Base-by-base conservation (phyloP, 495 filamentous ascomycete species). In the Penicillium crystallinum region DNA sequence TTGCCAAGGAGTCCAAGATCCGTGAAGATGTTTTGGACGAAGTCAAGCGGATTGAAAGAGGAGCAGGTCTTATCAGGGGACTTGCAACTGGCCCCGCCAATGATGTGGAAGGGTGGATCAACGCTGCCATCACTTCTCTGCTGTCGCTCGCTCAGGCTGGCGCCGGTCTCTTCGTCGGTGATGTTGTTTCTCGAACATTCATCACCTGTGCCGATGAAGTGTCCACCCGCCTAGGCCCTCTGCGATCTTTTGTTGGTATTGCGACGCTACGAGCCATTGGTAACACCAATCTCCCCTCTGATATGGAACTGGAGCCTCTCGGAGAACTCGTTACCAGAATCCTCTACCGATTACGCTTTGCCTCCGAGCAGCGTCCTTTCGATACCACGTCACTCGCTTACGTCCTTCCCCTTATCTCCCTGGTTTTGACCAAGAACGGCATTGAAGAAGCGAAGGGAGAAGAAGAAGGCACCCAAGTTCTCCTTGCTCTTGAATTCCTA, bases 321-420 rank as follows among this genome's bases (percentile, higher is more conserved):
- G 89, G 88, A 52, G 87, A 93, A 41, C 81, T 96, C 4, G 78
- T 95, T 11, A 97, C 92, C 15, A 81, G 93, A 66, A 82, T 97
- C 7, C 75, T 98, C 12, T 97, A 97, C 66, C 85, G 91, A 29
- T 69, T 98, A 39, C 86, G 91, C 17, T 95, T 96, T 63, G 78
- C 90, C 47, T 88, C 88, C 11, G 93, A 96, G 63, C 93, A 97
- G 64, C 82, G 90, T 2, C 89, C 91, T 3, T 90, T 97, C 53
- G 95, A 97, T 62, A 76, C 78, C 2, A 82, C 91, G 4, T 89
- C 92, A 2, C 73, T 97, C 18, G 87, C 85, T 44, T 98, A 97
- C 59, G 80, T 93, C 29, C 77, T 97, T 6, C 89, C 95, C 0
- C 75, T 98, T 34, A 68, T 95, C 7, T 83, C 90, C 46, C 56